Evolutionary conservation across 2,329 filamentous ascomycete genomes (phyloP).

Genomic region (Penicillium sp.): DNA sequence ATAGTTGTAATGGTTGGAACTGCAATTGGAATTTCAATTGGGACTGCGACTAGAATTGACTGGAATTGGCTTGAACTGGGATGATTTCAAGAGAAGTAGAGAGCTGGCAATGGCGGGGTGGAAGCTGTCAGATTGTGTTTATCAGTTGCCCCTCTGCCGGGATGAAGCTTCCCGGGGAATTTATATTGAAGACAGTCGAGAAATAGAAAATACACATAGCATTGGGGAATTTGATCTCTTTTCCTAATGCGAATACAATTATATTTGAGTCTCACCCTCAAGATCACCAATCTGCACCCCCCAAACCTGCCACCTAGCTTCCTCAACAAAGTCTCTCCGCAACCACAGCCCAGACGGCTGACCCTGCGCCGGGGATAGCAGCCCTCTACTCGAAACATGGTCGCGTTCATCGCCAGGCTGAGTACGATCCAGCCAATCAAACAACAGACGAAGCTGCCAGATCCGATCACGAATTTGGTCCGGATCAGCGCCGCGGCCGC

Average conservation of each 20-base stretch:
- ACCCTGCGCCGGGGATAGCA: background rate
- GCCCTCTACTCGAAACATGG: background rate
- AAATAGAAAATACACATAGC: background rate
- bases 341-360: conserved; percentile 37
- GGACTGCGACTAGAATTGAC: background rate
- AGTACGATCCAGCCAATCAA: conserved; percentile 61
- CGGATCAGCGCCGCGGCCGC: conserved; percentile 31
- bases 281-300: conserved; percentile 35
- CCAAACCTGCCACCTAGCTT: conserved; percentile 44
- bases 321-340: conserved; percentile 40
- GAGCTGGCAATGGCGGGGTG: background rate
- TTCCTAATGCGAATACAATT: background rate
- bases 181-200: background rate
- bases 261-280: background rate
- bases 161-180: background rate
- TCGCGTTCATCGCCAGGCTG: conserved; percentile 14
- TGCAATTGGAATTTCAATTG: background rate
- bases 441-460: conserved; percentile 62
- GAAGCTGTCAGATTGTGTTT: background rate
- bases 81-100: background rate
- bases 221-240: background rate
- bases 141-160: background rate
- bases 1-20: background rate
- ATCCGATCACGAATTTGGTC: conserved; percentile 56
- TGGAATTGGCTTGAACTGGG: background rate